A percentile compares a stretch with the other conserved stretches of the same genome.
Evolutionary conservation across 225 moss, liverwort and hornwort genomes (phyloP).

Genomic region (Marchantia paleacea): DNA sequence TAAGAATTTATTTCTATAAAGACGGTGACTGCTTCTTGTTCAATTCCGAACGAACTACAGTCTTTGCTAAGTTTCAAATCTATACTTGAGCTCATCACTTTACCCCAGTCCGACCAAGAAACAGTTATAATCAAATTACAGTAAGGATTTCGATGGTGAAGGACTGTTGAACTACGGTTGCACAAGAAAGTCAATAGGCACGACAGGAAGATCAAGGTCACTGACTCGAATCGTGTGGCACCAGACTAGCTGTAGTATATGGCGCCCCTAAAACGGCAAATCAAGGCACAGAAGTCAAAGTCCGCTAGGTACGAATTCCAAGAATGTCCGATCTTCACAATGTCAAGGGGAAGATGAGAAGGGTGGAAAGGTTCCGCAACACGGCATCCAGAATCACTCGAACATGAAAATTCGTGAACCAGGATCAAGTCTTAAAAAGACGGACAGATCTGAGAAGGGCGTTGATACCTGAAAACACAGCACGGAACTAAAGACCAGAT

Average conservation of each 20-base stretch:
- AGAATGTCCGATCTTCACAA: background rate
- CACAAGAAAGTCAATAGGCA: background rate
- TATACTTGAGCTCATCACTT: background rate
- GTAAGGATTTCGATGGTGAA: background rate
- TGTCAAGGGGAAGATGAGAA: too few species aligned
- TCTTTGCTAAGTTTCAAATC: background rate
- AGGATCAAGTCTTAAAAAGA: background rate
- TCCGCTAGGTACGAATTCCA: background rate
- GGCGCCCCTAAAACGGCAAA: background rate
- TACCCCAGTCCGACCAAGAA: background rate
- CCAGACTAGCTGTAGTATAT: background rate
- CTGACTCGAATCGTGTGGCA: background rate
- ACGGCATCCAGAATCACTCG: background rate
- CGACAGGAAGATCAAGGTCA: background rate
- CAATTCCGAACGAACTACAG: background rate
- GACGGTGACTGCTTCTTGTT: background rate
- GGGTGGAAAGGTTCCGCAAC: background rate
- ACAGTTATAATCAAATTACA: background rate
- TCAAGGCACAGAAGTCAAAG: background rate
- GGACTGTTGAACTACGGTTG: background rate
- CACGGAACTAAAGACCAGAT: background rate
- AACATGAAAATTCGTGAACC: background rate
- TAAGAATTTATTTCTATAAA: background rate
- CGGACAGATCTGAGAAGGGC: background rate
- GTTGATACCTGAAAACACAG: background rate